Evolutionary conservation across 306 rosid genomes (phyloP).

Genomic region (Vigna hirtella): DNA sequence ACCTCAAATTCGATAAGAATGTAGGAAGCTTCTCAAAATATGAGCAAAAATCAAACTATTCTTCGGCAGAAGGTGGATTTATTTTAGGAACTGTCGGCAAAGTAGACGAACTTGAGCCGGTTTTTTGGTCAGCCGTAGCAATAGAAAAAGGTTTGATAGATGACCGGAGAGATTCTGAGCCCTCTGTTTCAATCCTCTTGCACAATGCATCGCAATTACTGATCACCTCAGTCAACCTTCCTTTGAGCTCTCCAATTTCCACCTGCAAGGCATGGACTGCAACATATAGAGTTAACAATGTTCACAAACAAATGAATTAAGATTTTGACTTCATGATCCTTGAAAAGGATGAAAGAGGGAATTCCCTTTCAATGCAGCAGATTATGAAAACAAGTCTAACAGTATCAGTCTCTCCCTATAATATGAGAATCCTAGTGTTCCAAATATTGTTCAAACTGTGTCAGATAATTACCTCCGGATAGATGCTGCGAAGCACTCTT

Average conservation of each 20-base stretch:
- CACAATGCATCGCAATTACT: constrained; percentile 88
- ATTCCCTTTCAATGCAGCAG: constrained; percentile 28
- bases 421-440: not conserved
- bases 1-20: constrained; percentile 45
- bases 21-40: constrained; percentile 43
- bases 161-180: constrained; percentile 78
- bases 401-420: not conserved
- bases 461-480: constrained; percentile 74
- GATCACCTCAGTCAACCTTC: constrained; percentile 91
- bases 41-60: constrained; percentile 55
- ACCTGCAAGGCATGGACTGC: constrained; percentile 89
- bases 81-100: constrained; percentile 41
- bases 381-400: constrained; percentile 27
- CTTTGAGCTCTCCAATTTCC: constrained; percentile 91
- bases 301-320: constrained; percentile 33
- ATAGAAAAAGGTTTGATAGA: constrained; percentile 67
- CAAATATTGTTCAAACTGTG: constrained; percentile 19
- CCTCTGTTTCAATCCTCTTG: constrained; percentile 74
- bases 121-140: constrained; percentile 39
- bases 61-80: constrained; percentile 53
- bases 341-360: constrained; percentile 2
- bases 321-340: not conserved
- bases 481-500: constrained; percentile 82
- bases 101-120: constrained; percentile 42
- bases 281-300: constrained; percentile 33